phyloP scores from a whole-genome alignment of 1,284 basidiomycete genomes.

The Lignosus rhinocerotis region DNA sequence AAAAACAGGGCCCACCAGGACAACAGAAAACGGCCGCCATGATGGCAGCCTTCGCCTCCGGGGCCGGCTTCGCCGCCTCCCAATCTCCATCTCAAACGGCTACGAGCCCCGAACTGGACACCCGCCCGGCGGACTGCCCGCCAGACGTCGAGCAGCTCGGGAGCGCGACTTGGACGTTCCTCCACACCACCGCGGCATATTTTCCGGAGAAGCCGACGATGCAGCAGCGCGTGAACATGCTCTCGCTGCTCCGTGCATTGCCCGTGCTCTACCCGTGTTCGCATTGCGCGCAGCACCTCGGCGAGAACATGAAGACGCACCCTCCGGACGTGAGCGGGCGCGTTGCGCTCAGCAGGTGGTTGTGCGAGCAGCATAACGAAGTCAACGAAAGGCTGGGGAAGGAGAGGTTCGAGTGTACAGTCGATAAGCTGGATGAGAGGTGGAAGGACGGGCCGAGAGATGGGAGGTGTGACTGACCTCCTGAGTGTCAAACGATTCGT shows the following conservation, averaged over 20 bases:
- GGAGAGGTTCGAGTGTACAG: conserved; percentile 74
- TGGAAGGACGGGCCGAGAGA: conserved; percentile 91
- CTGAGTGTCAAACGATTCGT: background rate
- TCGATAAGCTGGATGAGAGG: conserved; percentile 69
- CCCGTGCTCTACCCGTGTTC: conserved; percentile 87
- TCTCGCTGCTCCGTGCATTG: conserved; percentile 72
- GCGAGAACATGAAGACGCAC: conserved; percentile 58
- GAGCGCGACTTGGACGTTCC: conserved; percentile 92
- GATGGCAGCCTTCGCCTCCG: conserved; percentile 43
- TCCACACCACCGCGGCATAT: conserved; percentile 92
- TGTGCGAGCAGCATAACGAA: conserved; percentile 90
- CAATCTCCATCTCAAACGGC: conserved; percentile 31
- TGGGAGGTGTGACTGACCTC: conserved; percentile 78
- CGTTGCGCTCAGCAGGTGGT: conserved; percentile 74
- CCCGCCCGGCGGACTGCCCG: conserved; percentile 73
- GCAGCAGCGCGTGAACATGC: conserved; percentile 78
- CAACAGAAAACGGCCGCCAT: conserved; percentile 39
- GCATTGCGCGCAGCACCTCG: conserved; percentile 82
- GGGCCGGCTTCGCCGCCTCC: conserved; percentile 33
- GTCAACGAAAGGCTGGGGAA: conserved; percentile 89
- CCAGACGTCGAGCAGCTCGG: conserved; percentile 87
- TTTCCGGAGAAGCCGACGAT: conserved; percentile 81
- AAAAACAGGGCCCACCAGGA: background rate
- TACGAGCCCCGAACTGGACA: conserved; percentile 29
- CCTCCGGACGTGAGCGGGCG: conserved; percentile 79